Conservation (phyloP, 2,329 filamentous ascomycete genomes). For the Chaetomium strumarium region DNA sequence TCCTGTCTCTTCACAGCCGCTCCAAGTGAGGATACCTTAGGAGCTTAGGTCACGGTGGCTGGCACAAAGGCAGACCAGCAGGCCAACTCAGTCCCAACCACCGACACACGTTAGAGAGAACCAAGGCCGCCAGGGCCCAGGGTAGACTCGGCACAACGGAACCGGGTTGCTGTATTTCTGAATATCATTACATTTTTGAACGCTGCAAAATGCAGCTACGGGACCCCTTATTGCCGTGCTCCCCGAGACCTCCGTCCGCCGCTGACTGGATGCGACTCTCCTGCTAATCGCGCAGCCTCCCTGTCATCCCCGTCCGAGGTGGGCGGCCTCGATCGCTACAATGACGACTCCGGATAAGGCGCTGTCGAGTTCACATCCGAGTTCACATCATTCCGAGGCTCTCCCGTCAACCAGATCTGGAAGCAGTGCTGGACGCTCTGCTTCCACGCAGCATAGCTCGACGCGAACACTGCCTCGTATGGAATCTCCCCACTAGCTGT, state of each 20-base stretch:
- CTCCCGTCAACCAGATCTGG: conserved; percentile 16
- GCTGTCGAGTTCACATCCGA: conserved; percentile 20
- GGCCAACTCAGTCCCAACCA: conserved; percentile 12
- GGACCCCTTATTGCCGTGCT: background rate
- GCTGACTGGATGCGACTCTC: background rate
- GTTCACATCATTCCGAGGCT: conserved; percentile 20
- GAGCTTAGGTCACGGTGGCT: too few relatives aligned
- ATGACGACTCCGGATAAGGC: conserved; percentile 20
- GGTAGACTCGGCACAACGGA: background rate
- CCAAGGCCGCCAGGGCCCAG: conserved; percentile 8
- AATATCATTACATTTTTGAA: background rate
- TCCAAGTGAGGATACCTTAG: too few relatives aligned
- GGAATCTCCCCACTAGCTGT: conserved; percentile 1
- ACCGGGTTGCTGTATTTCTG: background rate
- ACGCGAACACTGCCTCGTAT: conserved; percentile 29
- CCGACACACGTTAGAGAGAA: conserved; percentile 6
- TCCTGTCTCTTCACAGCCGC: too few relatives aligned
- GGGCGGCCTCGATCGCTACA: background rate
- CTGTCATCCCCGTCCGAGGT: background rate
- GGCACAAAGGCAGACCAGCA: conserved; percentile 4
- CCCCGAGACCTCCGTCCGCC: background rate
- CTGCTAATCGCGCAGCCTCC: background rate
- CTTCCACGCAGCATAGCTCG: conserved; percentile 8
- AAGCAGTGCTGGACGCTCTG: conserved; percentile 12
- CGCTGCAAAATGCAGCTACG: conserved; percentile 12